Conservation (phyloP, 2,329 filamentous ascomycete species). For the Cladosporium sp. region DNA sequence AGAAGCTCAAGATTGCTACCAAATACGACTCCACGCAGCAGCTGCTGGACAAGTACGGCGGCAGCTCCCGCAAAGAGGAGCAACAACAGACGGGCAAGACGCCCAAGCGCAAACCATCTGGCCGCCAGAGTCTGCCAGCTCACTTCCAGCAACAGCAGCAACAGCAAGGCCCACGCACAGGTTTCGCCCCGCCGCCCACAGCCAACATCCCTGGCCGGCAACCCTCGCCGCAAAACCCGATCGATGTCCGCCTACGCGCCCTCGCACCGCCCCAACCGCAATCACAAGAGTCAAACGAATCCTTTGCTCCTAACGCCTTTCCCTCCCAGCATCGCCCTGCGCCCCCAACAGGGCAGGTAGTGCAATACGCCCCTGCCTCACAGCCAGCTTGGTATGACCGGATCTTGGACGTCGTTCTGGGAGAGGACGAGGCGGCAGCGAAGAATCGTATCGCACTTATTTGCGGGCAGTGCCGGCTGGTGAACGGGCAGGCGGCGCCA, state of each 20-base stretch:
- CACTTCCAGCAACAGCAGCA: conserved; percentile 12
- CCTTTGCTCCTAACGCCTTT: conserved; percentile 68
- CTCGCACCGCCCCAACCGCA: conserved; percentile 25
- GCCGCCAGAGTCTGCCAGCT: conserved; percentile 12
- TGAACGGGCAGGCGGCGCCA: conserved; percentile 93
- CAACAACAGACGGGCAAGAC: conserved; percentile 19
- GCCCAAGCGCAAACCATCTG: conserved; percentile 24
- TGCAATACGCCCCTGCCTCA: conserved; percentile 19
- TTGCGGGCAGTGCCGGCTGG: conserved; percentile 72
- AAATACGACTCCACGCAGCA: conserved; percentile 94
- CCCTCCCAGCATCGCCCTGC: conserved; percentile 31
- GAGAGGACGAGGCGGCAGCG: conserved; percentile 87
- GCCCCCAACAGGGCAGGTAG: conserved; percentile 9
- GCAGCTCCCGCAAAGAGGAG: conserved; percentile 40
- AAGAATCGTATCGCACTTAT: conserved; percentile 89
- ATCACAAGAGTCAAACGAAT: conserved; percentile 14
- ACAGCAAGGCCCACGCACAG: conserved; percentile 49
- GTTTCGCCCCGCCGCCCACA: conserved; percentile 55
- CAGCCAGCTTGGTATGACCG: conserved; percentile 81
- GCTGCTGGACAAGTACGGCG: conserved; percentile 89
- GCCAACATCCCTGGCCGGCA: conserved; percentile 53
- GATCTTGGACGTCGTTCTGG: conserved; percentile 82
- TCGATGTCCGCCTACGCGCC: conserved; percentile 8
- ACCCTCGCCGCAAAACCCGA: conserved; percentile 17
- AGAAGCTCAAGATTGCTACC: conserved; percentile 89